Conservation (phyloP, 192 early-diverging fungal species). For the Linderina pennispora region DNA sequence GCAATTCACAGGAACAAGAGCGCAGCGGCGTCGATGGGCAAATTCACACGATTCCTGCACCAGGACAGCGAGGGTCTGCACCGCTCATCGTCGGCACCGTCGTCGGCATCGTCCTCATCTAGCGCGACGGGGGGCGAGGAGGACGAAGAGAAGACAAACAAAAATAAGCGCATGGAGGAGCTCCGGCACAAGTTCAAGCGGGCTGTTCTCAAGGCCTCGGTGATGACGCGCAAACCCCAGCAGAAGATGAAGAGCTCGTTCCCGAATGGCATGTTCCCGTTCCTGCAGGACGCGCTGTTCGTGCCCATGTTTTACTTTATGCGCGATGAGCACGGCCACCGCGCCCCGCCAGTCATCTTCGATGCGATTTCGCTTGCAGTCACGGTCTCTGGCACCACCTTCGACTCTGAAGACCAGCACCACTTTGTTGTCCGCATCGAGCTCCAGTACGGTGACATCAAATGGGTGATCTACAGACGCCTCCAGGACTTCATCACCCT, state of each 20-base stretch:
- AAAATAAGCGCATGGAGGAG: slow-evolving; percentile 26
- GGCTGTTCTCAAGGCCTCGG: slow-evolving; percentile 41
- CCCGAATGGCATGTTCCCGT: slow-evolving; percentile 37
- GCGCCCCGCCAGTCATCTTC: slow-evolving; percentile 47
- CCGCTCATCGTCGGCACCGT: too few species aligned
- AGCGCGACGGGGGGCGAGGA: slow-evolving; percentile 1
- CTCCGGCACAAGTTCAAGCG: slow-evolving; percentile 33
- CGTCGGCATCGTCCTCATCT: too few species aligned
- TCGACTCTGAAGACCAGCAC: slow-evolving; percentile 27
- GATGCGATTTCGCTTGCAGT: slow-evolving; percentile 44
- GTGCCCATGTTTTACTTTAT: slow-evolving; percentile 48
- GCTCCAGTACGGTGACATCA: slow-evolving; percentile 69
- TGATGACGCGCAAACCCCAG: slow-evolving; percentile 31
- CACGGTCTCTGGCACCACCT: slow-evolving; percentile 5
- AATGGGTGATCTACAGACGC: slow-evolving; percentile 65
- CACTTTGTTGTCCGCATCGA: slow-evolving; percentile 64
- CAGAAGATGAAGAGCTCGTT: slow-evolving; percentile 35
- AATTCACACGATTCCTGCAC: too few species aligned
- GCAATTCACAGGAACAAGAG: background rate
- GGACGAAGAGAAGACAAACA: slow-evolving; percentile 11
- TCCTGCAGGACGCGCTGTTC: slow-evolving; percentile 48
- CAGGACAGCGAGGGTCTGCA: background rate
- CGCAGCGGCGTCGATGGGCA: background rate
- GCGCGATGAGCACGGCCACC: slow-evolving; percentile 45
- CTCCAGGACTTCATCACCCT: slow-evolving; percentile 63